Evolutionary conservation across 2,329 filamentous ascomycete genomes (phyloP).

Genomic region (Chalaropsis thielavioides): DNA sequence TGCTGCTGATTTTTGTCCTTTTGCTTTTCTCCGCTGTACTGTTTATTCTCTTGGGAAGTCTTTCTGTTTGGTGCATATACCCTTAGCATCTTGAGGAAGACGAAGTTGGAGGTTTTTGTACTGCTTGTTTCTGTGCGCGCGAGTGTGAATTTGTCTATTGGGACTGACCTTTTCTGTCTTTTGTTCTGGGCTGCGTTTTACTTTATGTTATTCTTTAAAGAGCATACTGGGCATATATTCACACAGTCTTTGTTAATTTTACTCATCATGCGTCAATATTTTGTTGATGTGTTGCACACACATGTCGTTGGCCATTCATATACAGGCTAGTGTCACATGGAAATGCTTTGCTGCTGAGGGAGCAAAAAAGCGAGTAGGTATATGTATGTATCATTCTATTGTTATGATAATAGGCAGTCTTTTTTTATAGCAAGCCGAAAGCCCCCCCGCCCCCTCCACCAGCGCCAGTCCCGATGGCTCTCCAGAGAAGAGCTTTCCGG

Average conservation of each 20-base stretch:
- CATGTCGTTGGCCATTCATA: background rate
- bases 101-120: background rate
- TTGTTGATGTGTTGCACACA: background rate
- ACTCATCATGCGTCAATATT: background rate
- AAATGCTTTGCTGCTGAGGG: background rate
- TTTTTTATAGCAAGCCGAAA: background rate
- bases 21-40: background rate
- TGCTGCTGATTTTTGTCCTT: background rate
- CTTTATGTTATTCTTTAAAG: background rate
- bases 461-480: background rate
- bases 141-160: background rate
- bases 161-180: background rate
- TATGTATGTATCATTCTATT: background rate
- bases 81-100: background rate
- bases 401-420: background rate
- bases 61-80: slow-evolving; percentile 2
- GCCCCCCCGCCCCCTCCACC: too few species aligned
- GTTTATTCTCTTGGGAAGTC: slow-evolving; percentile 5
- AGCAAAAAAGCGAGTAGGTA: background rate
- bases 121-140: background rate
- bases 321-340: background rate
- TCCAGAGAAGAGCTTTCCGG: background rate
- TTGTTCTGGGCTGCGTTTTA: background rate
- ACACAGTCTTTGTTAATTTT: background rate
- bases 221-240: background rate